Percentiles rank a stretch among this genome's conserved stretches.
Conservation (phyloP, 2,329 filamentous ascomycete species). For the Cladophialophora psammophila region DNA sequence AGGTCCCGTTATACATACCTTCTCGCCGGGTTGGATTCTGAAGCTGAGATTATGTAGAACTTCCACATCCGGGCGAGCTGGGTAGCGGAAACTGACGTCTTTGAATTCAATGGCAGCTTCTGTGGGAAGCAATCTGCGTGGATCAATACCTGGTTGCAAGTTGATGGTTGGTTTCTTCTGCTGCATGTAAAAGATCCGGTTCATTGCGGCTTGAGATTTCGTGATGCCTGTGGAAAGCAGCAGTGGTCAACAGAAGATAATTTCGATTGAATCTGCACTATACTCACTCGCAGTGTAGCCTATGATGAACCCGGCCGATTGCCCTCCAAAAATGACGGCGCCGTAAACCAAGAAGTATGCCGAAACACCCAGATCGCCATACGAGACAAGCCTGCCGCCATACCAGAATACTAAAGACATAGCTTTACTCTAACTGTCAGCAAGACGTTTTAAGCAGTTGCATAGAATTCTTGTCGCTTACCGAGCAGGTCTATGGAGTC, state of each 20-base stretch:
- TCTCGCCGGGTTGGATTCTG: slow-evolving; percentile 41
- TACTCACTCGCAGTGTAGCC: slow-evolving; percentile 43
- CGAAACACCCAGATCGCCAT: slow-evolving; percentile 70
- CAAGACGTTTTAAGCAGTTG: background rate
- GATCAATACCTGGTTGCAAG: background rate
- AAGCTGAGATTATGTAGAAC: slow-evolving; percentile 80
- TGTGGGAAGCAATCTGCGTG: slow-evolving; percentile 48
- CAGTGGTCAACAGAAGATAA: background rate
- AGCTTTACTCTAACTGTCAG: background rate
- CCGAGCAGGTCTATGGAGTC: slow-evolving; percentile 70
- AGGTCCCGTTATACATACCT: slow-evolving; percentile 80
- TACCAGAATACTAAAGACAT: slow-evolving; percentile 70
- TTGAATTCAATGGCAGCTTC: slow-evolving; percentile 81
- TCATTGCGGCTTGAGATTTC: slow-evolving; percentile 83
- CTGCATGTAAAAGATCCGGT: slow-evolving; percentile 81
- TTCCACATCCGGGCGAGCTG: slow-evolving; percentile 86
- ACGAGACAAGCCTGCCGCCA: slow-evolving; percentile 67
- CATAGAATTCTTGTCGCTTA: slow-evolving; percentile 16
- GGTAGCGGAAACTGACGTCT: slow-evolving; percentile 90
- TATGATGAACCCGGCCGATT: slow-evolving; percentile 44
- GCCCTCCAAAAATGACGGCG: slow-evolving; percentile 47
- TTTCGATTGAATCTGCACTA: background rate
- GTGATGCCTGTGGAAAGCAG: slow-evolving; percentile 64
- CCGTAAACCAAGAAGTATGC: slow-evolving; percentile 67
- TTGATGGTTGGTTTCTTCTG: slow-evolving; percentile 76